Conservation (phyloP, 352 stramenopile genomes). For the Phytophthora foliorum region DNA sequence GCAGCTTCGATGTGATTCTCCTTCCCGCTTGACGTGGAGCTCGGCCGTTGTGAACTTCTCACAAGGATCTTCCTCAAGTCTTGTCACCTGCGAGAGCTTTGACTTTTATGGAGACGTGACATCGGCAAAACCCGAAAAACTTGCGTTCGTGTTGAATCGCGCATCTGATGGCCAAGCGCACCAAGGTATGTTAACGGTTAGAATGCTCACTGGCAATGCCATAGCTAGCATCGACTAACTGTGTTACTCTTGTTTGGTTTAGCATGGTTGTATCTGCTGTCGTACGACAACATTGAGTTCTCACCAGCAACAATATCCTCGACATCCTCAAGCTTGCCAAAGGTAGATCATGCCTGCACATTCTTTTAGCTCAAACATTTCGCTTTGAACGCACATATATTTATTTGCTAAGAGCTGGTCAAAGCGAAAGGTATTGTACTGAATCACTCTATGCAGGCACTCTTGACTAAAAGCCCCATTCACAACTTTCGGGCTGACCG, state of each 20-base stretch:
- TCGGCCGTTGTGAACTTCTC: slow-evolving; percentile 34
- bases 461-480: slow-evolving; percentile 13
- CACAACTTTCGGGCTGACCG: slow-evolving; percentile 34
- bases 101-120: slow-evolving; percentile 49
- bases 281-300: slow-evolving; percentile 49
- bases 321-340: slow-evolving; percentile 9
- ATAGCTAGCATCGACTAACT: slow-evolving; percentile 3
- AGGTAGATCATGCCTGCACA: slow-evolving; percentile 21
- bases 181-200: slow-evolving; percentile 25
- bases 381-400: background rate
- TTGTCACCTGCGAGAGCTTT: slow-evolving; percentile 30
- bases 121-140: slow-evolving; percentile 40
- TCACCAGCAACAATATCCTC: background rate
- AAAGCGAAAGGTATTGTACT: slow-evolving; percentile 14
- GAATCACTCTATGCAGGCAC: slow-evolving; percentile 9
- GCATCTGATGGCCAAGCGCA: slow-evolving; percentile 16
- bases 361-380: background rate
- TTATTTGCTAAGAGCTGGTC: slow-evolving; percentile 2
- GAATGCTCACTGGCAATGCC: too few species aligned
- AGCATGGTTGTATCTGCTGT: slow-evolving; percentile 58
- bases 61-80: background rate
- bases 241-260: slow-evolving; percentile 11
- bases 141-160: slow-evolving; percentile 41
- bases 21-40: slow-evolving; percentile 26
- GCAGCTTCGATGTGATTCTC: background rate